Evolutionary conservation across 1,139 yeast species (phyloP), one percentile per base, ranked within the genome.

Genomic region (Yamadazyma blattariae): DNA sequence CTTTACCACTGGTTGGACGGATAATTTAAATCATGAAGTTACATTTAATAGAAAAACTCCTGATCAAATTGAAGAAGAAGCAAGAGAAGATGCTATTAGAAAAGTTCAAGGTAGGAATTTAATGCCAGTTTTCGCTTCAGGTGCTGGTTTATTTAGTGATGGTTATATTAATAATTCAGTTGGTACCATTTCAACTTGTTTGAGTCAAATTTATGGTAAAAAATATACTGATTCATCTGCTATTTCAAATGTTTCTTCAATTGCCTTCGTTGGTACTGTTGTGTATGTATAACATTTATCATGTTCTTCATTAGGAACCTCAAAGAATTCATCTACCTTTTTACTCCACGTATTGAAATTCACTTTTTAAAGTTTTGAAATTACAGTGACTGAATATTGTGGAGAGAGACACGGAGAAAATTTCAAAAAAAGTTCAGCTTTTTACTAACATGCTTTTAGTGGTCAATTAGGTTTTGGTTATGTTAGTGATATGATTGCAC

Each of bases 111-210:
- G 48, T 39, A 61, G 52, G 27, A 60, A 54, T 35, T 55, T 64
- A 34, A 77, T 94, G 87, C 85, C 96, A 6, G 86, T 90, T 30
- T 72, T 86, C 45, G 81, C 89, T 15, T 80, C 96, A 1, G 97
- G 97, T 45, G 92, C 96, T 1, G 96, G 96, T 37, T 68, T 89
- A 35, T 87, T 89, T 56, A 81, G 92, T 20, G 97, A 89, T 59
- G 96, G 97, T 40, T 88, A 88, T 54, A 84, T 87, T 45, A 88
- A 88, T 59, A 84, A 84, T 61, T 79, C 92, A 32, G 84, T 87
- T 41, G 77, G 89, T 38, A 74, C 92, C 9, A 94, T 83, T 14
- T 70, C 81, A 30, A 79, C 89, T 11, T 80, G 89, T 61, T 69
- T 89, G 43, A 56, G 70, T 12, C 62, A 56, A 4, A 65, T 89